Percentiles rank a stretch among this genome's conserved stretches.
Conservation (phyloP, 768 basidiomycete genomes). For the Galerina sulciceps region DNA sequence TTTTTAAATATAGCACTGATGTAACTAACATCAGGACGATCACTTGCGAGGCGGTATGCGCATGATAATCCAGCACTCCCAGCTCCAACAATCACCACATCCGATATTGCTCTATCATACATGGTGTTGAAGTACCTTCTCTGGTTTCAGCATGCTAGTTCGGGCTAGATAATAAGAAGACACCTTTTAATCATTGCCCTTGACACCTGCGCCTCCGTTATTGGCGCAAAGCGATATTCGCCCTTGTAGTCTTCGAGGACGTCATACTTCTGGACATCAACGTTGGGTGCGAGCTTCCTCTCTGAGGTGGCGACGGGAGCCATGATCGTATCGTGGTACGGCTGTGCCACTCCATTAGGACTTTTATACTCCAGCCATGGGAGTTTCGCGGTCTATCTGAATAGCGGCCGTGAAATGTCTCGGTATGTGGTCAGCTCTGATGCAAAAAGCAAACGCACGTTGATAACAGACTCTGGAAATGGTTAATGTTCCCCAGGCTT, state of each 20-base stretch:
- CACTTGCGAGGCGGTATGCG: constrained; percentile 72
- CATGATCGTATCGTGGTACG: constrained; percentile 15
- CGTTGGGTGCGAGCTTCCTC: not conserved
- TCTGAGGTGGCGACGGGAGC: constrained; percentile 30
- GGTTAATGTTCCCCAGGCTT: not conserved
- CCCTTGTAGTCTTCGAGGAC: constrained; percentile 63
- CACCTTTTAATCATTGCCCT: constrained; percentile 78
- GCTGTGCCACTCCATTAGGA: not conserved
- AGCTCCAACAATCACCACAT: constrained; percentile 78
- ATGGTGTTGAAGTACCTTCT: constrained; percentile 72
- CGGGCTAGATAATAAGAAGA: not conserved
- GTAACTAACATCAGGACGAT: constrained; percentile 62
- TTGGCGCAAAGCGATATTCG: constrained; percentile 70
- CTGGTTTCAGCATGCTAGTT: not conserved
- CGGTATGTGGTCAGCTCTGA: constrained; percentile 13
- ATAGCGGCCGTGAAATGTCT: constrained; percentile 11
- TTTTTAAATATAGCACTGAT: not conserved
- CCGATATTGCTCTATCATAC: constrained; percentile 76
- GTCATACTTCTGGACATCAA: constrained; percentile 35
- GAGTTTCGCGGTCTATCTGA: constrained; percentile 7
- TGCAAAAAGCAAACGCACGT: not conserved
- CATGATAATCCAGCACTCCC: constrained; percentile 73
- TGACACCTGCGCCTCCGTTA: constrained; percentile 76
- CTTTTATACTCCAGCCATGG: constrained; percentile 14
- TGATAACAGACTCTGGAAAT: not conserved